Evolutionary conservation across 345 rosid genomes (phyloP).

Genomic region (Moricandia arvensis): DNA sequence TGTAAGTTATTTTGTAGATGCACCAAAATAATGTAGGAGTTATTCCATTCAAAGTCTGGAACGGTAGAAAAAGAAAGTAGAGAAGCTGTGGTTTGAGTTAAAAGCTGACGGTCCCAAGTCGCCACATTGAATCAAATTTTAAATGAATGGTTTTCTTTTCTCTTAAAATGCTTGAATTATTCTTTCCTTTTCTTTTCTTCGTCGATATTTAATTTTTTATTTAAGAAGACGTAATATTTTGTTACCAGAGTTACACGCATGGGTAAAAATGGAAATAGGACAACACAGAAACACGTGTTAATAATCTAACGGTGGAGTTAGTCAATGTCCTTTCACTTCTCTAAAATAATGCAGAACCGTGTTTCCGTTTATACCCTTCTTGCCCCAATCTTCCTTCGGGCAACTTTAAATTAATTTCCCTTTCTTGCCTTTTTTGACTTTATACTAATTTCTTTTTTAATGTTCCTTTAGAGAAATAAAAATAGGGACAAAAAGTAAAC

Average conservation of each 20-base stretch:
- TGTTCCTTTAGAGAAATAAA: not conserved
- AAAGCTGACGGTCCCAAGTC: conserved; percentile 27
- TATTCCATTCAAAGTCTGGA: not conserved
- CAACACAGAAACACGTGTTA: conserved; percentile 11
- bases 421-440: not conserved
- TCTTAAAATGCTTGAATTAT: not conserved
- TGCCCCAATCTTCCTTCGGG: conserved; percentile 32
- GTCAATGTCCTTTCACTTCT: not conserved
- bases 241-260: conserved; percentile 19
- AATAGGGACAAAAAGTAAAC: not conserved
- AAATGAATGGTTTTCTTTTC: conserved; percentile 22
- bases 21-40: not conserved
- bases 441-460: not conserved
- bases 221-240: conserved; percentile 15
- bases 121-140: conserved; percentile 21
- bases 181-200: conserved; percentile 3
- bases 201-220: not conserved
- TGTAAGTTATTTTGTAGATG: not conserved
- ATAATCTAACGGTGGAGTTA: conserved; percentile 2
- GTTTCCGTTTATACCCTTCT: conserved; percentile 23
- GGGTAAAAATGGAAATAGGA: conserved; percentile 14
- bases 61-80: conserved; percentile 5
- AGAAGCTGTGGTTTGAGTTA: conserved; percentile 9
- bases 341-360: conserved; percentile 1
- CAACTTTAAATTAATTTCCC: conserved; percentile 1